A percentile compares a stretch with the other conserved stretches of the same genome.
These are phyloP conservation scores for Fusarium sp. DNA, from an alignment of 2,329 filamentous ascomycete species.

Conservation along the genomic window DNA sequence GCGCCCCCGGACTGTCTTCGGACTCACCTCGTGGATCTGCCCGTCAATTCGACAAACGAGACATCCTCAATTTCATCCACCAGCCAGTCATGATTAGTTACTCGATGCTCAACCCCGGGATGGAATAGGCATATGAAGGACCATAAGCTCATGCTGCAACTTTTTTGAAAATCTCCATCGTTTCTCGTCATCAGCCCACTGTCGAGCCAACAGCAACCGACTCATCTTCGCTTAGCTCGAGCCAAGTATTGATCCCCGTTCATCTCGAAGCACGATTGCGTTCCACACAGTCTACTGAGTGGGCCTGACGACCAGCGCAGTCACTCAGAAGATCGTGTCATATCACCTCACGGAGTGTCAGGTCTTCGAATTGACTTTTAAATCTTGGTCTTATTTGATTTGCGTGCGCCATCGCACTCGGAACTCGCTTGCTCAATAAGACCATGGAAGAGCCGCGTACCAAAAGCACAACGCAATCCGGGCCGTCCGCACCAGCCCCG, in stretches of 20 bases:
- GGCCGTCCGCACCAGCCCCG: constrained; percentile 21
- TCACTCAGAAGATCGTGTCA: constrained; percentile 20
- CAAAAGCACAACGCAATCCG: constrained; percentile 18
- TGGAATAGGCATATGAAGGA: constrained; percentile 28
- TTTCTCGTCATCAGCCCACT: constrained; percentile 3
- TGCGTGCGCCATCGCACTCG: not conserved
- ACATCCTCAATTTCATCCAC: constrained; percentile 10
- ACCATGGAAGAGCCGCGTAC: constrained; percentile 38
- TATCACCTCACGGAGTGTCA: constrained; percentile 12
- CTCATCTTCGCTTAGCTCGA: constrained; percentile 26
- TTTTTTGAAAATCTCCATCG: not conserved
- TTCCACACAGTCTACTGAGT: constrained; percentile 26
- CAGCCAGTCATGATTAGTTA: constrained; percentile 35
- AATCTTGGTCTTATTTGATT: not conserved
- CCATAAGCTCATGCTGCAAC: constrained; percentile 9
- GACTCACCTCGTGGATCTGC: constrained; percentile 1
- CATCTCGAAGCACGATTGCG: constrained; percentile 20
- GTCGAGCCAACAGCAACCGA: constrained; percentile 18
- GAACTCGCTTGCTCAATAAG: constrained; percentile 9
- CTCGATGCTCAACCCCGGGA: constrained; percentile 28
- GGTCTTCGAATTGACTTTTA: not conserved
- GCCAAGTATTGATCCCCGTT: constrained; percentile 24
- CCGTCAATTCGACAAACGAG: constrained; percentile 10
- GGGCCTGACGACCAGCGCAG: constrained; percentile 19
- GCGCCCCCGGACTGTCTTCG: constrained; percentile 8